Evolutionary conservation across 192 early-diverging fungal genomes (phyloP).

Genomic region (Podila epigama): DNA sequence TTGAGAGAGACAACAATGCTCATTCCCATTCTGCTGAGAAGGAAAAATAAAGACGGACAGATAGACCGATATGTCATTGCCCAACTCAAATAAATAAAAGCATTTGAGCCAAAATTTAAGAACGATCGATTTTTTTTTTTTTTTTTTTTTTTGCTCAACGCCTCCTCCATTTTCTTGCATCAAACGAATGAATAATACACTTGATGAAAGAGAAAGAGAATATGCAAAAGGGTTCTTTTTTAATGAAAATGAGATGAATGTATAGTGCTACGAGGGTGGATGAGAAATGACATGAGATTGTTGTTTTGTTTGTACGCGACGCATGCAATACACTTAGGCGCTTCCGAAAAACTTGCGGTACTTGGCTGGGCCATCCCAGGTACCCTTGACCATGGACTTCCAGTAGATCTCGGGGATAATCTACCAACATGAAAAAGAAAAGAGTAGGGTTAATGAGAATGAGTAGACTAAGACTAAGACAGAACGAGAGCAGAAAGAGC

Average conservation of each 20-base stretch:
- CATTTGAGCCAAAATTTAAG: no score
- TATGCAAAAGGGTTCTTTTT: no score
- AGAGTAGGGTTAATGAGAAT: no score
- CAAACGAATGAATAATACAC: no score
- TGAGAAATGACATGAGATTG: not conserved
- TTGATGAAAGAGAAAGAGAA: not conserved
- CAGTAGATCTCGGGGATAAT: constrained; percentile 84
- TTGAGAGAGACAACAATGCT: no score
- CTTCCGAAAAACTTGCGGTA: constrained; percentile 63
- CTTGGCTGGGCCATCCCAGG: constrained; percentile 74
- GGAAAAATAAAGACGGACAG: no score
- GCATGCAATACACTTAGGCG: constrained; percentile 24
- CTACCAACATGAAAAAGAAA: constrained; percentile 19
- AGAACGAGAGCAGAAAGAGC: not conserved
- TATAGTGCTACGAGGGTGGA: no score
- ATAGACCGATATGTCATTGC: not conserved
- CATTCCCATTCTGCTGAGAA: no score
- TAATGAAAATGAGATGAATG: no score
- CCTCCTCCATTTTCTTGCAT: not conserved
- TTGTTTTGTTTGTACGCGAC: not conserved
- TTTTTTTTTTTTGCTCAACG: not conserved
- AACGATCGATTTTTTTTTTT: no score
- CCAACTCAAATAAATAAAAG: no score
- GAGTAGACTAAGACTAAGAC: not conserved
- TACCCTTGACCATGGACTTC: constrained; percentile 80